Conservation (phyloP, 345 rosid genomes). For the Erysimum cheiranthoides region DNA sequence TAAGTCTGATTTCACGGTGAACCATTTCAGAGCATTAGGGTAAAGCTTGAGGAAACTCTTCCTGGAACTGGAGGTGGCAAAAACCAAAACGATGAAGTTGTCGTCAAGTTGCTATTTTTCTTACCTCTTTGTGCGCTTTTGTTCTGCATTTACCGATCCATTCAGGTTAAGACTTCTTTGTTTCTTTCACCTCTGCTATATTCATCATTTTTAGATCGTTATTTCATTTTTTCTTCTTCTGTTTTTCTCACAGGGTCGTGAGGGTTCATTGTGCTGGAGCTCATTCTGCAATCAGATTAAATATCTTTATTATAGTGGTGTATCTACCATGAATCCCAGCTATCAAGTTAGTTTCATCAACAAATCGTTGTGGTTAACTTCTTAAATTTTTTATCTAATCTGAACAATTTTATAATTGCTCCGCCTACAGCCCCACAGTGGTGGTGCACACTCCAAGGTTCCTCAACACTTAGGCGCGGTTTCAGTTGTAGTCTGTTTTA, state of each 20-base stretch:
- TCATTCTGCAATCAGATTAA: slow-evolving; percentile 68
- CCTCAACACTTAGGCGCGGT: slow-evolving; percentile 75
- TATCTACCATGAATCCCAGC: slow-evolving; percentile 56
- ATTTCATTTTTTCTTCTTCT: slow-evolving; percentile 7
- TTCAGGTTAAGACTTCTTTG: slow-evolving; percentile 37
- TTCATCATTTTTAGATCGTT: slow-evolving; percentile 5
- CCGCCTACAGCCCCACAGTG: slow-evolving; percentile 51
- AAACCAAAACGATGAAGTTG: slow-evolving; percentile 68
- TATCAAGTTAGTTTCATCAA: slow-evolving; percentile 55
- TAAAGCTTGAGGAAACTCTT: slow-evolving; percentile 75
- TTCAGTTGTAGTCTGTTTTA: slow-evolving; percentile 65
- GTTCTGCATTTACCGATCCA: slow-evolving; percentile 37
- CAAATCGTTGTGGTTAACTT: not conserved
- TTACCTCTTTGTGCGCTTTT: slow-evolving; percentile 73
- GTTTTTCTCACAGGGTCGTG: slow-evolving; percentile 54
- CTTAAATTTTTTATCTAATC: not conserved
- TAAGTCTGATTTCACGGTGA: not conserved
- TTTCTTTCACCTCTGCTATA: slow-evolving; percentile 7
- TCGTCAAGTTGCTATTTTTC: slow-evolving; percentile 74
- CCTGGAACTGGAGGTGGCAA: slow-evolving; percentile 92
- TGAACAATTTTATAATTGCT: slow-evolving; percentile 21
- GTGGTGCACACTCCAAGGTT: slow-evolving; percentile 58
- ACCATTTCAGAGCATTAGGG: slow-evolving; percentile 66
- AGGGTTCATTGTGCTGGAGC: slow-evolving; percentile 56
- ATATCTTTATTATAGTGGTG: slow-evolving; percentile 61